phyloP scores from a whole-genome alignment of 257 asterid species.

The Solanum dulcamara region DNA sequence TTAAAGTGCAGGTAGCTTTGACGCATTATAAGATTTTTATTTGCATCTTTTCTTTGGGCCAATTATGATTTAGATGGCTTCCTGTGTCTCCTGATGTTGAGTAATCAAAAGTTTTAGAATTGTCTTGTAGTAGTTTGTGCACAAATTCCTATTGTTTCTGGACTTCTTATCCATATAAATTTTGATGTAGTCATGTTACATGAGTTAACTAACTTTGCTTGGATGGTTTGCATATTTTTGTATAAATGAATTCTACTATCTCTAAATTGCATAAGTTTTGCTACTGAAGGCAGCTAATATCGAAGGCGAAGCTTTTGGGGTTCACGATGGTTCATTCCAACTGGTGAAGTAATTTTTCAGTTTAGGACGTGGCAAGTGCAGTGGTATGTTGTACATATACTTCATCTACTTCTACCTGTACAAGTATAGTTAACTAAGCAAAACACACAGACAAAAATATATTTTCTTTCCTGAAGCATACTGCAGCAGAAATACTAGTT shows the following conservation, averaged over 20 bases:
- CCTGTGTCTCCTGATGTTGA: slow-evolving; percentile 13
- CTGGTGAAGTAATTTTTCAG: slow-evolving; percentile 51
- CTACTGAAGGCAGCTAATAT: slow-evolving; percentile 58
- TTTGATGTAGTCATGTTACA: neutral
- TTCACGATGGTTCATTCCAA: slow-evolving; percentile 64
- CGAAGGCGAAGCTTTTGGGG: slow-evolving; percentile 64
- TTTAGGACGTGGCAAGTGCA: slow-evolving; percentile 48
- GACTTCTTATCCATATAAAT: neutral
- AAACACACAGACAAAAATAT: neutral
- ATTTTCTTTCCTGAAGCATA: neutral
- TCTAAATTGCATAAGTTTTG: neutral
- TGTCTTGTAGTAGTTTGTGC: slow-evolving; percentile 12
- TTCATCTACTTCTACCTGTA: neutral
- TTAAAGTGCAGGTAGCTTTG: neutral
- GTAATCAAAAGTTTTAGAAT: slow-evolving; percentile 19
- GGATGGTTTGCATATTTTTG: neutral
- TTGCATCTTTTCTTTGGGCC: slow-evolving; percentile 12
- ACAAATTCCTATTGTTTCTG: neutral
- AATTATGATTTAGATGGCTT: slow-evolving; percentile 14
- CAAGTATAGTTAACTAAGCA: neutral
- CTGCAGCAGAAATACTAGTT: neutral
- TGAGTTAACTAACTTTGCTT: too few relatives aligned
- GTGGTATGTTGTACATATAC: slow-evolving; percentile 33
- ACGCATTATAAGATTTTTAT: neutral
- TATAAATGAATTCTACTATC: neutral